These are phyloP conservation scores for Agrocybe pediades DNA, from an alignment of 768 basidiomycete genomes.

Conservation along the genomic window DNA sequence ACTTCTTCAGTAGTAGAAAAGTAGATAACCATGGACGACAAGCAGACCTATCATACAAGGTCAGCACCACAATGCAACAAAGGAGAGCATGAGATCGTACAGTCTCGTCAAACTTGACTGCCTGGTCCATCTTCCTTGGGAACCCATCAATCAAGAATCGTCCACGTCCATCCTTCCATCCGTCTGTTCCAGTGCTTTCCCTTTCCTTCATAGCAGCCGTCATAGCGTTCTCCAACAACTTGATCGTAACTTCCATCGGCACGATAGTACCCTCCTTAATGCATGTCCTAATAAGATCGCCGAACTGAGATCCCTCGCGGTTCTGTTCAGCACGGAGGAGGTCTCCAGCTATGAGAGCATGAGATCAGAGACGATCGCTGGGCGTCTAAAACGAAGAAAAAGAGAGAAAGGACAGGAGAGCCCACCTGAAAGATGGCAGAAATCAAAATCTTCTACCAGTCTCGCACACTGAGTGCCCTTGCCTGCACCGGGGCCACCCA, in stretches of 20 bases:
- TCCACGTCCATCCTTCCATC: constrained; percentile 74
- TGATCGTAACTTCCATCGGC: constrained; percentile 95
- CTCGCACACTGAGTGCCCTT: constrained; percentile 94
- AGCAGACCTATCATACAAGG: constrained; percentile 68
- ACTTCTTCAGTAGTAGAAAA: constrained; percentile 87
- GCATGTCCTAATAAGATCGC: constrained; percentile 81
- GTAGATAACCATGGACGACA: constrained; percentile 79
- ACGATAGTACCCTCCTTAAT: constrained; percentile 94
- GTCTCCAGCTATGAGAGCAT: constrained; percentile 80
- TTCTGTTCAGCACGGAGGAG: constrained; percentile 93
- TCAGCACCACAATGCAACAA: constrained; percentile 1
- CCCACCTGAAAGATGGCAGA: constrained; percentile 92
- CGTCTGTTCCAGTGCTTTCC: constrained; percentile 30
- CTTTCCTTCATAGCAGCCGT: constrained; percentile 49
- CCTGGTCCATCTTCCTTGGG: constrained; percentile 99
- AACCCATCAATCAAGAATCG: constrained; percentile 97
- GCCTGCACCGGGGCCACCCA: constrained; percentile 96
- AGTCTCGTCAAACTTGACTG: constrained; percentile 82
- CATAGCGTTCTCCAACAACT: constrained; percentile 95
- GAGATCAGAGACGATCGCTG: constrained; percentile 8
- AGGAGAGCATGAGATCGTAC: constrained; percentile 41
- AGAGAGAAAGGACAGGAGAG: constrained; percentile 4
- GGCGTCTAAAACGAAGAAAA: no score
- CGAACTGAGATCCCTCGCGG: constrained; percentile 81
- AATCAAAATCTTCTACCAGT: constrained; percentile 83